Conservation (phyloP, 306 rosid genomes). For the Casuarina cunninghamiana region DNA sequence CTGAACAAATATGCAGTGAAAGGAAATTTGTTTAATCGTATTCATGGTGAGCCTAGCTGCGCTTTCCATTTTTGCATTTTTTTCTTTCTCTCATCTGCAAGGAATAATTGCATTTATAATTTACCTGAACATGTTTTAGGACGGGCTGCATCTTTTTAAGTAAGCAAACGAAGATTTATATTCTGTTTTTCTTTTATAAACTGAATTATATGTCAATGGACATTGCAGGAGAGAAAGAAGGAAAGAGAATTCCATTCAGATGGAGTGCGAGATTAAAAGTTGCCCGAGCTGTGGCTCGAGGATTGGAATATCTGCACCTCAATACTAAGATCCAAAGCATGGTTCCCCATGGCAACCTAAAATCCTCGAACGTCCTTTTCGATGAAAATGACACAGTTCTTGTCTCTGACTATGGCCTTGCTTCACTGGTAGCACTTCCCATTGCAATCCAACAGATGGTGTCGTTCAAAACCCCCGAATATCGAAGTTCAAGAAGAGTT, state of each 20-base stretch:
- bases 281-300: constrained; percentile 68
- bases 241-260: constrained; percentile 51
- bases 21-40: constrained; percentile 62
- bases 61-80: background rate
- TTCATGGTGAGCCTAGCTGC: constrained; percentile 53
- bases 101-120: background rate
- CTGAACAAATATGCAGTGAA: constrained; percentile 51
- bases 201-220: background rate
- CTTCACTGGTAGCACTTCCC: constrained; percentile 64
- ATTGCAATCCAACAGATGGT: constrained; percentile 65
- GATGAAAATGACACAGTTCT: constrained; percentile 49
- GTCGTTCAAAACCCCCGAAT: constrained; percentile 65
- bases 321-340: constrained; percentile 33
- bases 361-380: constrained; percentile 63
- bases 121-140: background rate
- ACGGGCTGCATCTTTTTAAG: too few relatives aligned
- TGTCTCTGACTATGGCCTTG: constrained; percentile 65
- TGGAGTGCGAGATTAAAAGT: constrained; percentile 65
- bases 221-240: constrained; percentile 45
- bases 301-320: constrained; percentile 68
- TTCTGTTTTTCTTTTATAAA: background rate
- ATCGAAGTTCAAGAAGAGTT: constrained; percentile 41
- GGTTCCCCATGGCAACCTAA: constrained; percentile 79
- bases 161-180: background rate
- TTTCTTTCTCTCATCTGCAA: too few relatives aligned